phyloP scores from a whole-genome alignment of 352 stramenopile genomes.

The Phytophthora tubulina region DNA sequence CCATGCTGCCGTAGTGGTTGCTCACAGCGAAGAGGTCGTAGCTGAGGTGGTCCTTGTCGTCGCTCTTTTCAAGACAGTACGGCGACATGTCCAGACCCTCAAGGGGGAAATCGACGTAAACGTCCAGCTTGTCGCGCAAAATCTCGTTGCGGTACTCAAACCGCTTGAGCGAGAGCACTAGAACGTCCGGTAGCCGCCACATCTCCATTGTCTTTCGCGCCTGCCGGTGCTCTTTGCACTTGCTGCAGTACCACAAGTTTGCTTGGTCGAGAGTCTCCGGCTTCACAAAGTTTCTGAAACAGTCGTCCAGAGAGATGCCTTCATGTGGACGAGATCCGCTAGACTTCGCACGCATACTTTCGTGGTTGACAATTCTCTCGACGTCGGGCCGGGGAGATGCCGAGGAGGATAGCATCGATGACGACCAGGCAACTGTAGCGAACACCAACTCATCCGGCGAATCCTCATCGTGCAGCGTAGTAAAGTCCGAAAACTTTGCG shows the following conservation, averaged over 20 bases:
- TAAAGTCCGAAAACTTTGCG: constrained; percentile 65
- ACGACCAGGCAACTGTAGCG: constrained; percentile 62
- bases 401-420: constrained; percentile 50
- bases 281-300: constrained; percentile 89
- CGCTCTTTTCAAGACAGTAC: constrained; percentile 75
- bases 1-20: constrained; percentile 92
- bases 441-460: constrained; percentile 61
- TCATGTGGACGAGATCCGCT: constrained; percentile 37
- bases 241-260: constrained; percentile 89
- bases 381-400: constrained; percentile 55
- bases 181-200: constrained; percentile 81
- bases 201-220: constrained; percentile 86
- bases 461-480: constrained; percentile 51
- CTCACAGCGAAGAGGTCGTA: constrained; percentile 92
- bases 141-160: constrained; percentile 91
- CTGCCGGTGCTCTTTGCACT: constrained; percentile 82
- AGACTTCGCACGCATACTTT: constrained; percentile 49
- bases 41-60: constrained; percentile 48
- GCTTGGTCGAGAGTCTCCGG: constrained; percentile 82
- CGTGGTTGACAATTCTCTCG: constrained; percentile 67
- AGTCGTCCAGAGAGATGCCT: constrained; percentile 75
- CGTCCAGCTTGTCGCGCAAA: constrained; percentile 84
- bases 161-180: constrained; percentile 89
- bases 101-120: constrained; percentile 90
- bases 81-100: constrained; percentile 83